Evolutionary conservation across 2,329 filamentous ascomycete genomes (phyloP).

Genomic region (Arthrobotrys conoides): DNA sequence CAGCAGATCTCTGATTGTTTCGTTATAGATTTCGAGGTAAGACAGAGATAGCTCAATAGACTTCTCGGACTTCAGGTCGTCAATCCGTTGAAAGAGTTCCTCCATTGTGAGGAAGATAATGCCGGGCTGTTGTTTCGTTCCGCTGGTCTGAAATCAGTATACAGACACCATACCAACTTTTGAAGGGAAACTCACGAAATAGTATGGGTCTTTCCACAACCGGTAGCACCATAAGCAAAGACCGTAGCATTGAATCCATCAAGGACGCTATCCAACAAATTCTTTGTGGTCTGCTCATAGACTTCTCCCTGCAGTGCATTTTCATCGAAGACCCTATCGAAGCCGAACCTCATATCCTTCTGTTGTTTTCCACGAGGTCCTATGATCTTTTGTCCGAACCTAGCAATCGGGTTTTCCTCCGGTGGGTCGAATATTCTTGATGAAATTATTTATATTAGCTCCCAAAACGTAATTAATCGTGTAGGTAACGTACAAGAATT

Average conservation of each 20-base stretch:
- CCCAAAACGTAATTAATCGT: background rate
- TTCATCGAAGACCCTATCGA: slow-evolving; percentile 97
- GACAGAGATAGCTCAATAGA: slow-evolving; percentile 90
- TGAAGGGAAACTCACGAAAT: slow-evolving; percentile 71
- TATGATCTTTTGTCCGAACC: slow-evolving; percentile 85
- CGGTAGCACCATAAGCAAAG: slow-evolving; percentile 97
- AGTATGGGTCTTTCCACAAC: slow-evolving; percentile 98
- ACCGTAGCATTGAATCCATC: slow-evolving; percentile 99
- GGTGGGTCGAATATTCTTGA: slow-evolving; percentile 93
- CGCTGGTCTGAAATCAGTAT: slow-evolving; percentile 69
- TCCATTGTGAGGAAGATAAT: slow-evolving; percentile 99
- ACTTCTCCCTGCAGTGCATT: slow-evolving; percentile 92
- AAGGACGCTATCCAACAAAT: slow-evolving; percentile 91
- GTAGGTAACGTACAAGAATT: slow-evolving; percentile 83
- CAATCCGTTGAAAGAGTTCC: slow-evolving; percentile 95
- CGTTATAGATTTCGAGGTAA: slow-evolving; percentile 98
- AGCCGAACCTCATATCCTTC: slow-evolving; percentile 97
- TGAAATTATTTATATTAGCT: background rate
- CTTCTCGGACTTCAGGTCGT: slow-evolving; percentile 88
- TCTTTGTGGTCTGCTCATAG: slow-evolving; percentile 91
- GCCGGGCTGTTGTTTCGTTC: slow-evolving; percentile 90
- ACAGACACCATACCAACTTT: too few relatives aligned
- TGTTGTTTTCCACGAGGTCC: slow-evolving; percentile 85
- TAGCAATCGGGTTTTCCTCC: slow-evolving; percentile 91
- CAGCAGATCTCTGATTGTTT: slow-evolving; percentile 94